Conservation (phyloP, 2,329 filamentous ascomycete genomes). For the Trichophyton rubrum region DNA sequence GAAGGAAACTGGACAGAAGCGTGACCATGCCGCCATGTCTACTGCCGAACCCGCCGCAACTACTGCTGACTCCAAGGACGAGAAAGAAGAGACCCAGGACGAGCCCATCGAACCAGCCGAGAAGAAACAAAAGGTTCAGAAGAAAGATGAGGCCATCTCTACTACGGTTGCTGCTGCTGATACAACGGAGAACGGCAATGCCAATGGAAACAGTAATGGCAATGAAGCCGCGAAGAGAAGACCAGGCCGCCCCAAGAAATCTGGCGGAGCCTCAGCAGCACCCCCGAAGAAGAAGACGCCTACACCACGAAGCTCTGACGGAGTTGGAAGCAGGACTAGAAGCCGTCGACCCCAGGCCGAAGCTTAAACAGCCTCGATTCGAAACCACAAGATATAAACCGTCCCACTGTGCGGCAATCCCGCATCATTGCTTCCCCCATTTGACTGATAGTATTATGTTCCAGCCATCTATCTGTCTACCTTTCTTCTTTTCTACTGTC, state of each 20-base stretch:
- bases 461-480: not conserved
- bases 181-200: conserved; percentile 6
- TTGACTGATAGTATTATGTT: not conserved
- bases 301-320: conserved; percentile 17
- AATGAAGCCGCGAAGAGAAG: conserved; percentile 23
- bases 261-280: conserved; percentile 3
- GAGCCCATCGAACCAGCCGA: conserved; percentile 16
- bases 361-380: not conserved
- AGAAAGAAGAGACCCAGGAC: conserved; percentile 4
- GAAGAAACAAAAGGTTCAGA: conserved; percentile 28
- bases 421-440: too few species aligned
- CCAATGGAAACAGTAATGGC: conserved; percentile 3
- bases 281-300: conserved; percentile 10
- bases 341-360: conserved; percentile 25
- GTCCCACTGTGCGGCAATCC: not conserved
- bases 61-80: not conserved
- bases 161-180: conserved; percentile 3
- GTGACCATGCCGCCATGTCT: conserved; percentile 14
- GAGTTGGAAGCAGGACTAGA: conserved; percentile 29
- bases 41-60: not conserved
- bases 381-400: not conserved
- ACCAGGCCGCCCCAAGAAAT: conserved; percentile 22
- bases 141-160: conserved; percentile 11
- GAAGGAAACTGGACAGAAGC: conserved; percentile 17
- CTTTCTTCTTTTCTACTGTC: not conserved